Evolutionary conservation across 805 yeast genomes (phyloP), one percentile per base, ranked within the genome.

Genomic region (Candida khao-thaluensis): DNA sequence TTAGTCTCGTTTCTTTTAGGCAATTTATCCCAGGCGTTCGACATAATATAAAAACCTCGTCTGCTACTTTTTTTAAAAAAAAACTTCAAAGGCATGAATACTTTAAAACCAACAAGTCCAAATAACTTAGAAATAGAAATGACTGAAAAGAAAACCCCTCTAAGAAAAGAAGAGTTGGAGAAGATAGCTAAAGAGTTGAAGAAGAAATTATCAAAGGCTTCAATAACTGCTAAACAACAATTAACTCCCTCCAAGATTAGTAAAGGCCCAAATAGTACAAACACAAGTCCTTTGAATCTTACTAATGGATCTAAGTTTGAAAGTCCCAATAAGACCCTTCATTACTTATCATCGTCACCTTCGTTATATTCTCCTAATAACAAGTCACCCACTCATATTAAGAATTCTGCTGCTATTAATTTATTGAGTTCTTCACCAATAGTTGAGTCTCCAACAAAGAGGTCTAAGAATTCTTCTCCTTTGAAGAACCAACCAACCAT

Each of bases 131-230:
- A 31, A 14, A n/a, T 20, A 11, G 35, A 31, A 21, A 33, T 33
- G 36, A 17, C 28, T 3, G 36, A 33, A 23, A 33, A 31, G 23
- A 66, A 66, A 44, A 60, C 71, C 5, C 62, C 70, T 16, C 56
- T 69, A 49, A 60, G 60, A 43, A 69, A 69, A 48, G 74, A 67
- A 41, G 74, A 69, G 42, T 53, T 69, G 42, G 74, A 69, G 49
- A 60, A 64, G 37, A 69, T 69, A 18, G 74, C 74, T 43, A 58
- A 59, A 38, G 66, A 67, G 50, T 57, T 69, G 45, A 69, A 68
- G 50, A 59, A 56, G 41, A 67, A 66, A 47, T 54, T 69, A 18
- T 62, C 70, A 22, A 60, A 58, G 45, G 74, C 74, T 9, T 63
- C 72, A n/a, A 64, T 66, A 24, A 58, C 74, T 11, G 74, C 74